Conservation (phyloP, 1,284 basidiomycete genomes). For the Ceratobasidium sp. region DNA sequence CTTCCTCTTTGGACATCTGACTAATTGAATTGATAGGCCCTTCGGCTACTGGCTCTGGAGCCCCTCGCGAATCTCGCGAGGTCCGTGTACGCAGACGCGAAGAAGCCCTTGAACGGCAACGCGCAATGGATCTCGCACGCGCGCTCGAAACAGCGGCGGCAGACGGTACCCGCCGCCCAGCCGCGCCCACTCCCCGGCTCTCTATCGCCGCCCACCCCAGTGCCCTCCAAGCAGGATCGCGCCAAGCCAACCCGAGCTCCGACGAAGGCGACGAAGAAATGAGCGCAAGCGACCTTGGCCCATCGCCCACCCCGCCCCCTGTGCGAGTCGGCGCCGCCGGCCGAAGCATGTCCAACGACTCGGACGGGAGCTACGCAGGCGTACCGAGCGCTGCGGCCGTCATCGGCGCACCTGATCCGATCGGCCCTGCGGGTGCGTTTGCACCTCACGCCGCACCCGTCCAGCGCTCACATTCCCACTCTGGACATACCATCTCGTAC, state of each 20-base stretch:
- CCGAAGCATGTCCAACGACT: conserved; percentile 28
- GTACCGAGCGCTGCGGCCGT: conserved; percentile 1
- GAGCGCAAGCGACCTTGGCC: conserved; percentile 18
- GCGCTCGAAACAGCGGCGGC: conserved; percentile 58
- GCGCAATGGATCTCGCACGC: conserved; percentile 64
- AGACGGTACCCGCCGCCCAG: background rate
- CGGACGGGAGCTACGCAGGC: conserved; percentile 17
- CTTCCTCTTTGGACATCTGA: background rate
- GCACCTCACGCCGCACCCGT: background rate
- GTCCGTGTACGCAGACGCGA: conserved; percentile 40
- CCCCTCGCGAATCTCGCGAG: conserved; percentile 44
- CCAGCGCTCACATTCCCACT: conserved; percentile 6
- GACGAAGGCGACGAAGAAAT: conserved; percentile 43
- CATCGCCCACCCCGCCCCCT: conserved; percentile 7
- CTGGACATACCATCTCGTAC: background rate
- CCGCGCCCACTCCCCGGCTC: background rate
- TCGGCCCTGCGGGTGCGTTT: conserved; percentile 30
- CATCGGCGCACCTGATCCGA: background rate
- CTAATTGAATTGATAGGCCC: conserved; percentile 43
- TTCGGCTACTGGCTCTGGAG: conserved; percentile 47
- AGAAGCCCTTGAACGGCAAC: conserved; percentile 42
- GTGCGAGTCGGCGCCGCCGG: background rate
- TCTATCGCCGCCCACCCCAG: too few species aligned
- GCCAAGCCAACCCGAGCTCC: conserved; percentile 13
- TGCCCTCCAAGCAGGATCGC: too few species aligned